phyloP scores from a whole-genome alignment of 257 asterid species.

The Linaria vulgaris region DNA sequence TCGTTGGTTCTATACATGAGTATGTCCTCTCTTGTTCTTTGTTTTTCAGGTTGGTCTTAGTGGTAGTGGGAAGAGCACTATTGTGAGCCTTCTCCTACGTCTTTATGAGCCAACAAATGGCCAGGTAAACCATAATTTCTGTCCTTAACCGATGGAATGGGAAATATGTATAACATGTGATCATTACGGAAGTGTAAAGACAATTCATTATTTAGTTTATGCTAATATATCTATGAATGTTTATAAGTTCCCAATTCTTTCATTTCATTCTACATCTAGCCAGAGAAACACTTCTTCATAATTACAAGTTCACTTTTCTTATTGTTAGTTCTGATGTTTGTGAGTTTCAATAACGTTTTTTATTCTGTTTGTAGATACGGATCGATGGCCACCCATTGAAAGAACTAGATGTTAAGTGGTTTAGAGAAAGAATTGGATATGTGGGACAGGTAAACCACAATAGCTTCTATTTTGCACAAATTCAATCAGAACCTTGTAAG shows the following conservation, averaged over 20 bases:
- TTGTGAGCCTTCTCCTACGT: constrained; percentile 90
- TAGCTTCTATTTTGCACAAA: constrained; percentile 13
- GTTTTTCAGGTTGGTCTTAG: constrained; percentile 82
- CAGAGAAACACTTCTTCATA: not conserved
- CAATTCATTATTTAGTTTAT: not conserved
- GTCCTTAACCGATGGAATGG: constrained; percentile 11
- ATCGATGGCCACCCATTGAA: constrained; percentile 71
- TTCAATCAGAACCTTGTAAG: constrained; percentile 14
- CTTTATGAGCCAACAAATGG: constrained; percentile 92
- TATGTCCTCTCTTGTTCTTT: constrained; percentile 11
- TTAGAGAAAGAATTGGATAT: constrained; percentile 82
- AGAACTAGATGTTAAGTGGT: constrained; percentile 71
- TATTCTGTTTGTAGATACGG: constrained; percentile 53
- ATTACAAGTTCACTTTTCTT: not conserved
- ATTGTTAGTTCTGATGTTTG: not conserved
- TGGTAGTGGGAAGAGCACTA: constrained; percentile 97
- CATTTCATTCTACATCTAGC: not conserved
- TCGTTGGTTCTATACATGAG: constrained; percentile 15
- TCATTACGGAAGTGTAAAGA: constrained; percentile 12
- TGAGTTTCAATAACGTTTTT: constrained; percentile 11
- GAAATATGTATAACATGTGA: not conserved
- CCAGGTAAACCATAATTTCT: constrained; percentile 51
- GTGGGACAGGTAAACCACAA: constrained; percentile 80
- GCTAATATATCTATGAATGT: constrained; percentile 1
- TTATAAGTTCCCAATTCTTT: not conserved